These are phyloP conservation scores for Suhomyces sp. DNA, from an alignment of 805 yeast species.

Conservation along the genomic window DNA sequence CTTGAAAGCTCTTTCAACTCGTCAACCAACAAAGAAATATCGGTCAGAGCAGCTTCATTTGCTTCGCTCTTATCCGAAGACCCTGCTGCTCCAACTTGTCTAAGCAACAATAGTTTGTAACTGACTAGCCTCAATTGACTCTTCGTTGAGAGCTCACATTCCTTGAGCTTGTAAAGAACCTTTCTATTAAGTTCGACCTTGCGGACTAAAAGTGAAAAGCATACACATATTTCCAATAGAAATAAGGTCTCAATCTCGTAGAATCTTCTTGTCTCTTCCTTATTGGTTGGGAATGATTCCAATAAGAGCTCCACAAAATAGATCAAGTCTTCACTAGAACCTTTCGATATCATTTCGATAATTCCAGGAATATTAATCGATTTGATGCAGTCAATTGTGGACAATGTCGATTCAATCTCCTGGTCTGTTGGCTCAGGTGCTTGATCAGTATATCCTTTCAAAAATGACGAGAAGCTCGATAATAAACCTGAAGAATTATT, in stretches of 20 bases:
- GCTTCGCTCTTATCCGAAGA: background rate
- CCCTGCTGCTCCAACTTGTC: slow-evolving; percentile 17
- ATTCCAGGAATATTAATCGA: slow-evolving; percentile 61
- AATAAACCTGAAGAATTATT: slow-evolving; percentile 76
- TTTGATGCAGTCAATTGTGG: slow-evolving; percentile 78
- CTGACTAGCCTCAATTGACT: slow-evolving; percentile 44
- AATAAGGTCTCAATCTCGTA: slow-evolving; percentile 49
- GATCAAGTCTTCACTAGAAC: slow-evolving; percentile 34
- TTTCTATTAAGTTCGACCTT: slow-evolving; percentile 20
- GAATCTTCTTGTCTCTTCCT: slow-evolving; percentile 31
- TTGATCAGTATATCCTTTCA: slow-evolving; percentile 83
- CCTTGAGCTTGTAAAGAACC: slow-evolving; percentile 12
- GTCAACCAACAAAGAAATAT: background rate
- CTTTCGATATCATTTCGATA: slow-evolving; percentile 47
- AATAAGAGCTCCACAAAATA: slow-evolving; percentile 25
- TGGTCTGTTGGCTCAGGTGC: slow-evolving; percentile 90
- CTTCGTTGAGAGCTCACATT: slow-evolving; percentile 25
- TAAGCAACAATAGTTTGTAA: slow-evolving; percentile 49
- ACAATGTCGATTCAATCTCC: slow-evolving; percentile 81
- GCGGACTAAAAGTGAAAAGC: slow-evolving; percentile 30
- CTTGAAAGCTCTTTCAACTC: slow-evolving; percentile 15
- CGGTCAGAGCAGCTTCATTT: background rate
- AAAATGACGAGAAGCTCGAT: slow-evolving; percentile 86
- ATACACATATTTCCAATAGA: slow-evolving; percentile 42
- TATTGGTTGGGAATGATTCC: slow-evolving; percentile 24